Evolutionary conservation across 1,284 basidiomycete species (phyloP), one percentile per base, ranked within the genome.

Genomic region (Coriolopsis trogii): DNA sequence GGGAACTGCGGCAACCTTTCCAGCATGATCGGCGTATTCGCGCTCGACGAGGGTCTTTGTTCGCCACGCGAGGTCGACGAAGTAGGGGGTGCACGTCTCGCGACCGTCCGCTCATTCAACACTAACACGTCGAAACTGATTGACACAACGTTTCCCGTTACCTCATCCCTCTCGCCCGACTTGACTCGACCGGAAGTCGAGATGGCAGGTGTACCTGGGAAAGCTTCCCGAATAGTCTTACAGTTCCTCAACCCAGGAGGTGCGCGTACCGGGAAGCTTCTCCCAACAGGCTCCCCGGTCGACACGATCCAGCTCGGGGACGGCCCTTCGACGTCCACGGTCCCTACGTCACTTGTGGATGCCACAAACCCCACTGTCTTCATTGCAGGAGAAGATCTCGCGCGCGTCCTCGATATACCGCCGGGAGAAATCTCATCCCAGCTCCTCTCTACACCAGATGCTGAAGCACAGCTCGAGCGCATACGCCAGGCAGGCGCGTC

Each of bases 351-450:
- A 5, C 73, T 85, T 8, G 76, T 90, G 10, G 88, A 91, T 61
- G 87, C 85, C 1, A 85, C 87, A 4, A 90, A 90, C 63, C 87
- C 88, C 0, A 86, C 82, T 5, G 79, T 89, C 5, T 84, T 89
- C 66, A 73, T 89, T 56, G 44, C 65, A 23, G 67, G 72, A 3
- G 53, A 69, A 1, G 77, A 81, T 37, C 67, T 88, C n/a, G 64
- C 65, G 12, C 37, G 51, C 3, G 64, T 70, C n/a, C 68, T 80
- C 24, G 66, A 69, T 10, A 54, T 77, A 4, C 20, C 44, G 1
- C 20, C 31, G 0, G 29, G 41, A 3, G 38, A 31, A 29, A 33
- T 59, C 13, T 43, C 34, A 3, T 25, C 51, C 12, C 25, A 42
- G 65, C 38, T 65, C 68, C 59, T 70, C 38, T 48, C 60, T 2